These are phyloP conservation scores for cucumber (Cucumis sativus) DNA, from an alignment of 306 rosid species.

Conservation along the genomic window Cucumber_9930_V3 NC_026657.2:11693001-11693500, in stretches of 20 bases:
- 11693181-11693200: slow-evolving; percentile 5
- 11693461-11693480: not conserved
- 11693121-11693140: too few species aligned
- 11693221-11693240: slow-evolving; percentile 53
- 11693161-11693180: not conserved
- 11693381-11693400: not conserved
- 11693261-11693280: slow-evolving; percentile 94
- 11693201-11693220: slow-evolving; percentile 47
- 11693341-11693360: not conserved
- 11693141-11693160: too few species aligned
- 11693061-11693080: not conserved
- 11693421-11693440: not conserved
- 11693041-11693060: not conserved
- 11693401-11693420: not conserved
- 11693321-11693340: not conserved
- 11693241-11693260: slow-evolving; percentile 87
- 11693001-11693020: not conserved
- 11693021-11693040: not conserved
- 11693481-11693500: not conserved
- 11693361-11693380: not conserved
- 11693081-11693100: too few species aligned
- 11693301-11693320: not conserved
- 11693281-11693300: slow-evolving; percentile 30
- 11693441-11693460: not conserved
- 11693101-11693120: too few species aligned